A percentile compares a stretch with the other conserved stretches of the same genome.
phyloP scores from a whole-genome alignment of 2,329 filamentous ascomycete genomes.

The Colletotrichum somersetense region DNA sequence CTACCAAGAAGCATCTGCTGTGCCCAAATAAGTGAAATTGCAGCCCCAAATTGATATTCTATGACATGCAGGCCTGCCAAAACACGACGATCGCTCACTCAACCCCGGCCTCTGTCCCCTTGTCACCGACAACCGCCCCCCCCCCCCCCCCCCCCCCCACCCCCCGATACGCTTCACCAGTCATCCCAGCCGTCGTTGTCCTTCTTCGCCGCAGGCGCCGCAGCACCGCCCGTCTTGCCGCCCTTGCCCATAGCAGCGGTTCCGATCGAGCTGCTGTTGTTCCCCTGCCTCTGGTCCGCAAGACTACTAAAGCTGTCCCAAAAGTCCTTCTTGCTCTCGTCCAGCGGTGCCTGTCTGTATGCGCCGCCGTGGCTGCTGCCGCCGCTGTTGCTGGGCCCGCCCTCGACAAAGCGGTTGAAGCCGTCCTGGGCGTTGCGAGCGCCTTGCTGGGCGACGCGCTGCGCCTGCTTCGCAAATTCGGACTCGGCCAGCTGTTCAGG shows the following conservation, averaged over 20 bases:
- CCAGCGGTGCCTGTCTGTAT: conserved; percentile 58
- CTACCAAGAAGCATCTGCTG: neutral
- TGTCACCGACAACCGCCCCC: neutral
- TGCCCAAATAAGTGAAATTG: conserved; percentile 28
- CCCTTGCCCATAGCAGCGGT: conserved; percentile 72
- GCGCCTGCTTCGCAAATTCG: conserved; percentile 78
- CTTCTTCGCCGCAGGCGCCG: conserved; percentile 54
- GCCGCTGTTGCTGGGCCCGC: conserved; percentile 59
- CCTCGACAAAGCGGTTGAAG: conserved; percentile 91
- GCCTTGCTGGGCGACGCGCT: conserved; percentile 74
- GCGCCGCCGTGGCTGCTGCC: conserved; percentile 43
- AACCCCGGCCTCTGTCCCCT: conserved; percentile 36
- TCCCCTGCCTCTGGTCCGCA: conserved; percentile 66
- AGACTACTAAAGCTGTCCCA: conserved; percentile 90
- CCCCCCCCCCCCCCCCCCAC: neutral
- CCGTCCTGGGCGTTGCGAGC: conserved; percentile 82
- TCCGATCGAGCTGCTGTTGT: conserved; percentile 64
- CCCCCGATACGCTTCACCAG: conserved; percentile 59
- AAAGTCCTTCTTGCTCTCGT: conserved; percentile 82
- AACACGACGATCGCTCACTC: conserved; percentile 37
- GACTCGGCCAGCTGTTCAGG: conserved; percentile 78
- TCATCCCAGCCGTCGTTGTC: conserved; percentile 75
- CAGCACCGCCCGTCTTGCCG: conserved; percentile 50
- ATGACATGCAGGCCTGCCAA: conserved; percentile 36
- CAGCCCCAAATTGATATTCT: conserved; percentile 30